Evolutionary conservation across 108 stramenopile genomes (phyloP).

Genomic region (Skeletonema grethae): DNA sequence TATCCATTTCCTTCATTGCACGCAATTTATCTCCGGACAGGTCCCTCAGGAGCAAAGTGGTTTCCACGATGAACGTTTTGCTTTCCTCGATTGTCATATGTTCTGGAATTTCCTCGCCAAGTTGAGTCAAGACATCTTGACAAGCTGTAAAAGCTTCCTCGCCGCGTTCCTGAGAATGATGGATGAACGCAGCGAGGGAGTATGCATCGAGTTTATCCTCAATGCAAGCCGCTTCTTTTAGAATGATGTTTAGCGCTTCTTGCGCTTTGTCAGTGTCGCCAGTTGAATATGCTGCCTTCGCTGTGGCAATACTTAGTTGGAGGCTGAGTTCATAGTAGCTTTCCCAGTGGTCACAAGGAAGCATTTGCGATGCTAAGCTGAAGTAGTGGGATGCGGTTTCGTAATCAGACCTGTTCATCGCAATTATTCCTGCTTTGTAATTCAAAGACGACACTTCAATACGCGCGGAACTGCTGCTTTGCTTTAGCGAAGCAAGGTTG

Average conservation of each 20-base stretch:
- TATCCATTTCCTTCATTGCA: slow-evolving; percentile 1
- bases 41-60: background rate
- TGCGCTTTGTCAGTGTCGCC: slow-evolving; percentile 25
- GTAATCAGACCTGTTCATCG: slow-evolving; percentile 9
- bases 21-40: background rate
- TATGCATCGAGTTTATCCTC: slow-evolving; percentile 41
- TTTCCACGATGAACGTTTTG: background rate
- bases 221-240: slow-evolving; percentile 15
- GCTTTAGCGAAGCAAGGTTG: background rate
- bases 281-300: slow-evolving; percentile 12
- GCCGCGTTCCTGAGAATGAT: slow-evolving; percentile 6
- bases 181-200: slow-evolving; percentile 4
- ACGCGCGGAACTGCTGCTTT: slow-evolving; percentile 3
- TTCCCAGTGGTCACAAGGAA: background rate
- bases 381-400: slow-evolving; percentile 3
- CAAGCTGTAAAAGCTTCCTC: slow-evolving; percentile 6
- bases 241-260: slow-evolving; percentile 4
- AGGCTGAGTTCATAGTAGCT: slow-evolving; percentile 11
- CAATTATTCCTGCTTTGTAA: slow-evolving; percentile 18
- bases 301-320: background rate
- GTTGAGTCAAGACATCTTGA: slow-evolving; percentile 10
- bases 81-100: background rate
- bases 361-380: background rate
- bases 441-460: slow-evolving; percentile 19
- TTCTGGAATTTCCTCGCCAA: slow-evolving; percentile 2